Evolutionary conservation across 2,329 filamentous ascomycete genomes (phyloP), one percentile per base, ranked within the genome.

Genomic region (Paramyrothecium sp.): DNA sequence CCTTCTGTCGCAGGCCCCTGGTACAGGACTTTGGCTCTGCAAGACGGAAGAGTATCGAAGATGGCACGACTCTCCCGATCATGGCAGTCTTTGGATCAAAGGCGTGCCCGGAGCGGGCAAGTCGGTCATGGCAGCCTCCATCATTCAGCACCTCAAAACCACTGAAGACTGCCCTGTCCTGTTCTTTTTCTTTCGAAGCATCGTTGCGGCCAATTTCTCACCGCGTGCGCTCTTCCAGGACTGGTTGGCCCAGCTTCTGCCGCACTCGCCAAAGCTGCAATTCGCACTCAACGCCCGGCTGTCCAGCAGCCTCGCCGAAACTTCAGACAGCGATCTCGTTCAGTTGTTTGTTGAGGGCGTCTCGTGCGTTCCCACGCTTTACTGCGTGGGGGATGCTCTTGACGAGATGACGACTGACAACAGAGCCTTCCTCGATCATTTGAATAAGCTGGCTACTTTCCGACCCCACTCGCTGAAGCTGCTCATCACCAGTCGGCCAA

Each of bases 71-170:
- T 64, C 61, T 26, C 53, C 56, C 5, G 56, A 63, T 11, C 63
- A 66, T 17, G 64, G 64, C 2, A 66, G 63, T 11, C 58, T 66
- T 21, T 66, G 63, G 63, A 64, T 66, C 38, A 66, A 66, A 41
- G 64, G 64, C 20, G 74, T 66, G 1, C 61, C 64, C 1, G 63
- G 64, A 7, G 64, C 64, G 1, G 64, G 64, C 70, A 66, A 66
- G 20, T 65, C 64, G 1, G 64, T 65, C 11, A 62, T 58, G 55
- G 63, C 64, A 2, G 64, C 64, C 1, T 61, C 61, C 12, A 47
- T 65, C 7, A 64, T 66, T 12, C 64, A 66, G 34, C 60, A 66
- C 16, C 20, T 66, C 7, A 53, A 55, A 16, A 48, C 21, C 7
- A 65, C 58, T 0, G 62, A 66, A 49, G 22, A 60, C 3, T 62